Conservation (phyloP, 2,329 filamentous ascomycete genomes). For the Aspergillus alliaceus region DNA sequence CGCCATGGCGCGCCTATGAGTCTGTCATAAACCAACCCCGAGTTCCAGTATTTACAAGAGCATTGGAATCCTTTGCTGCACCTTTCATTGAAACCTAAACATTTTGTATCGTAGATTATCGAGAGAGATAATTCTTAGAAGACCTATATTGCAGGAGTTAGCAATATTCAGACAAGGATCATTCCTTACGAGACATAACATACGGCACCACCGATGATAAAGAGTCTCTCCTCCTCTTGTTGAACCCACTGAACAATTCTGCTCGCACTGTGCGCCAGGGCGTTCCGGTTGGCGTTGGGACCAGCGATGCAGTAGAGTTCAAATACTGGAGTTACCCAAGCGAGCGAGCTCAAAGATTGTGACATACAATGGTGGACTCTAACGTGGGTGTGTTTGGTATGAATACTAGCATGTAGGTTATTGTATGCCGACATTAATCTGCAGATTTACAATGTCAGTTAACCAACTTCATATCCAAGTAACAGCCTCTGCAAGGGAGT, state of each 20-base stretch:
- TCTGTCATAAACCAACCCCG: background rate
- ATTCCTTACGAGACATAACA: constrained; percentile 14
- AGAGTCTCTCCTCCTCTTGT: constrained; percentile 87
- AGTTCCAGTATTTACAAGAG: background rate
- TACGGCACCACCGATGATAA: constrained; percentile 97
- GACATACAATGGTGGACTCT: constrained; percentile 81
- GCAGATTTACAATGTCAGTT: background rate
- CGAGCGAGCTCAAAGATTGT: constrained; percentile 74
- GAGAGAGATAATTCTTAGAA: background rate
- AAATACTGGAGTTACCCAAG: constrained; percentile 87
- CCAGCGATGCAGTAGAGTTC: constrained; percentile 95
- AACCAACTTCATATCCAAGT: background rate
- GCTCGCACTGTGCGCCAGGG: constrained; percentile 81
- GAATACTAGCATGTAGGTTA: constrained; percentile 78
- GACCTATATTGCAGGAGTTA: background rate
- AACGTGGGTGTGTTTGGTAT: constrained; percentile 77
- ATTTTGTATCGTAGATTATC: background rate
- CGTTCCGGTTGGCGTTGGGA: constrained; percentile 60
- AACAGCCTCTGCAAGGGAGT: background rate
- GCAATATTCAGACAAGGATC: background rate
- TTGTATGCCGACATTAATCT: constrained; percentile 82
- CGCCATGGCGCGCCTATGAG: background rate
- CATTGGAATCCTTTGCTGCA: background rate
- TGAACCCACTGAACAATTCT: constrained; percentile 89
- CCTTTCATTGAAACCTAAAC: background rate